Base-by-base conservation (phyloP, 148 eudicot species). In the Salicornia ramosissima region DNA sequence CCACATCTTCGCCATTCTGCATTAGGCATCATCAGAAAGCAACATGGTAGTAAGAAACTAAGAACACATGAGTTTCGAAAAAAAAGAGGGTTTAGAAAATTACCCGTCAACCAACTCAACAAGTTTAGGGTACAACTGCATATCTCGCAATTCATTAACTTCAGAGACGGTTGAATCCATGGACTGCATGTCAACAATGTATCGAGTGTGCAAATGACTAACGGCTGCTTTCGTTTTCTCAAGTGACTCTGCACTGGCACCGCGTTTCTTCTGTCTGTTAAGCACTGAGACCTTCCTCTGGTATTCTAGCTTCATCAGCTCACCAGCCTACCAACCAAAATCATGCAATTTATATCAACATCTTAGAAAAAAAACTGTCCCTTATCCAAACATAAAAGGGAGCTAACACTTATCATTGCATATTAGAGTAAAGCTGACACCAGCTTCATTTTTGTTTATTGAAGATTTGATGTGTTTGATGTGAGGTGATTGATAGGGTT, bases 151-250 rank as follows among this genome's bases (percentile, higher is more conserved):
- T 29, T 90, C 90, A 69, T 94, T 85, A 11, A 94, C 93, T 85
- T 94, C 99, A 14, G 88, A 75, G 26, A 94, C 97, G 26, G 97
- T 94, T 45, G 99, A 94, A 80, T 94, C 99, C 87, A 94, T 77
- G 29, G 97, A 90, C 77, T 94, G 99, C 99, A 90, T 88, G 79
- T 94, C 99, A 63, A 94, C 99, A 55, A 94, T 94, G 73, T 94
- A 94, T 68, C 96, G 85, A 51, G 99, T 94, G 75, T 94, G 99
- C 81, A 94, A 72, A 83, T 94, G 99, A 74, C 96, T 94, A 56
- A 94, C 97, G 61, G 99, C 99, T 69, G 99, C 99, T 80, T 94
- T 94, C 2, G 97, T 84, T 78, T 90, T 94, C 80, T 94, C 99
- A 65, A 94, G 50, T 67, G 96, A 80, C 78, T 94, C 99, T 28